Evolutionary conservation across 768 basidiomycete genomes (phyloP).

Genomic region (Termitomyces sp.): DNA sequence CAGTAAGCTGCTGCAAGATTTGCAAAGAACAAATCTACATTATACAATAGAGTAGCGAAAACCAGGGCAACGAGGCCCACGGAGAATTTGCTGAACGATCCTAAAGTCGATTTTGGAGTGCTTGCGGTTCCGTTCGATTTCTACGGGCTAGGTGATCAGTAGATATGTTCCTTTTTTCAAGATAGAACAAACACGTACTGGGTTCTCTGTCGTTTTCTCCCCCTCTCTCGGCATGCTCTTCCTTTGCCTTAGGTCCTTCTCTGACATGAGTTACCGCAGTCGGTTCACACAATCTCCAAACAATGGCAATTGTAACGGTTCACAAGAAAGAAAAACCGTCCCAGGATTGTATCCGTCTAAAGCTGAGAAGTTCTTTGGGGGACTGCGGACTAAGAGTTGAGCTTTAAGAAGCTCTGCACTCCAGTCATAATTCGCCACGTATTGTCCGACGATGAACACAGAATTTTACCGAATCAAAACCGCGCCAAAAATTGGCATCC

Average conservation of each 20-base stretch:
- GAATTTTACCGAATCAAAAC: slow-evolving; percentile 2
- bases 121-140: not conserved
- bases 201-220: not conserved
- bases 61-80: slow-evolving; percentile 7
- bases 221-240: slow-evolving; percentile 3
- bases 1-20: not conserved
- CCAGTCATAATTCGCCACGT: slow-evolving; percentile 2
- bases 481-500: not conserved
- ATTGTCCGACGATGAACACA: slow-evolving; percentile 8
- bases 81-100: slow-evolving; percentile 1
- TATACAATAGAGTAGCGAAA: slow-evolving; percentile 8
- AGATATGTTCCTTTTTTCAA: not conserved
- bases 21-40: not conserved
- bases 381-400: not conserved
- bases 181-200: not conserved
- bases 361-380: not conserved
- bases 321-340: not conserved
- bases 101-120: not conserved
- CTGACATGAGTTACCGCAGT: not conserved
- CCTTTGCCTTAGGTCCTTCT: slow-evolving; percentile 3
- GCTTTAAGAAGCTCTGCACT: not conserved
- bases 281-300: not conserved
- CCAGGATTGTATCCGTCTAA: too few relatives aligned
- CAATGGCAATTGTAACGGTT: not conserved
- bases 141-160: not conserved